A percentile compares a stretch with the other conserved stretches of the same genome.
Conservation (phyloP, 495 filamentous ascomycete genomes). For the Hamigera avellanea region DNA sequence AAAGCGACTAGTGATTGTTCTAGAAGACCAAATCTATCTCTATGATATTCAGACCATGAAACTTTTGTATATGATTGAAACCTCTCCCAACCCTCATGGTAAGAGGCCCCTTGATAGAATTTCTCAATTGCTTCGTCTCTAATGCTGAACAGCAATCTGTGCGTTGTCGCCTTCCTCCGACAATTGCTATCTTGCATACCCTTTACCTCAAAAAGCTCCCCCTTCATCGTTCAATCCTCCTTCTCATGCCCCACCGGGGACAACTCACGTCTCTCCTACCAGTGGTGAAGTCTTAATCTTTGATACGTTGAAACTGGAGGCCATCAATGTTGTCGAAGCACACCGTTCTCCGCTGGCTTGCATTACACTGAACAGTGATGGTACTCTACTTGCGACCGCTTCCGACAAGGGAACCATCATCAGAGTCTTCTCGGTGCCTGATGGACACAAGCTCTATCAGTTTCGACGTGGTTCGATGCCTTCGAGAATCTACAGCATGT, state of each 20-base stretch:
- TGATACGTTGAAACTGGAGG: slow-evolving; percentile 74
- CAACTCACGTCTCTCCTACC: slow-evolving; percentile 62
- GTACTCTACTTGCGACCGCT: slow-evolving; percentile 86
- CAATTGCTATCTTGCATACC: slow-evolving; percentile 87
- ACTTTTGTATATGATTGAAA: slow-evolving; percentile 77
- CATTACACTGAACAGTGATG: slow-evolving; percentile 83
- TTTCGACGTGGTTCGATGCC: slow-evolving; percentile 93
- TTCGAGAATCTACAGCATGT: slow-evolving; percentile 94
- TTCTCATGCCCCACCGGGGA: slow-evolving; percentile 73
- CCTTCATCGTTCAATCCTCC: slow-evolving; percentile 54
- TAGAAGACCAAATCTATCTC: slow-evolving; percentile 92
- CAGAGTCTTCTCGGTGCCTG: slow-evolving; percentile 82
- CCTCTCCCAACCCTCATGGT: slow-evolving; percentile 82
- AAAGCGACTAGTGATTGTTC: slow-evolving; percentile 81
- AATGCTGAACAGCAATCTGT: slow-evolving; percentile 55
- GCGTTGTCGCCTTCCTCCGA: slow-evolving; percentile 92
- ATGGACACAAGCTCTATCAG: slow-evolving; percentile 84
- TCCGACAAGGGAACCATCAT: slow-evolving; percentile 98
- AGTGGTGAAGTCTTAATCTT: slow-evolving; percentile 90
- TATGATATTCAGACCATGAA: slow-evolving; percentile 99
- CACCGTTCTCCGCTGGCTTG: slow-evolving; percentile 86
- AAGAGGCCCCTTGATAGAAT: slow-evolving; percentile 10
- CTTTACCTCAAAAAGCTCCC: slow-evolving; percentile 68
- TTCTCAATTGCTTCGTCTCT: background rate
- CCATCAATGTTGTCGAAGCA: slow-evolving; percentile 84